phyloP scores from a whole-genome alignment of 2,329 filamentous ascomycete species.

The Hypomyces rosellus region DNA sequence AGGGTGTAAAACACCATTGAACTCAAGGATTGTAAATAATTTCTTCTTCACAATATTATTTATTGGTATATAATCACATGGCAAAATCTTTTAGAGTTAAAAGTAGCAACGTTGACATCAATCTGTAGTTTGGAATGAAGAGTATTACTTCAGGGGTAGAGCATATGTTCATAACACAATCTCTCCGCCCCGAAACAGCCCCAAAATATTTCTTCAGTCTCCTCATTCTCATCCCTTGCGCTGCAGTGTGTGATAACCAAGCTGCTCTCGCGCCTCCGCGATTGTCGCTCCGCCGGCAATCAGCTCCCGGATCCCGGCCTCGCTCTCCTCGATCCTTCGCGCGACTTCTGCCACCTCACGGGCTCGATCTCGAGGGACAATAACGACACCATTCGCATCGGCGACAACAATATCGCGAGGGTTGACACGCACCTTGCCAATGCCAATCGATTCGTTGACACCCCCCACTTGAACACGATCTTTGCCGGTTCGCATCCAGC shows the following conservation, averaged over 20 bases:
- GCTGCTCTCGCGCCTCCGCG: conserved; percentile 11
- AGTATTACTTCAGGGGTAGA: no score
- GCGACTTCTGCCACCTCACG: conserved; percentile 14
- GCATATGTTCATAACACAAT: no score
- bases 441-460: conserved; percentile 22
- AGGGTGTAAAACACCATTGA: no score
- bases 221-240: conserved; percentile 8
- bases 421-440: conserved; percentile 22
- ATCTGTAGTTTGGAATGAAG: no score
- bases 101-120: no score
- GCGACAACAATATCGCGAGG: conserved; percentile 26
- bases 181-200: no score
- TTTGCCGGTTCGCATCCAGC: conserved; percentile 29
- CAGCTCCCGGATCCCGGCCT: conserved; percentile 12
- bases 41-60: no score
- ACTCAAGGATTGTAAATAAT: no score
- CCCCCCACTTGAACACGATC: conserved; percentile 26
- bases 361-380: conserved; percentile 15
- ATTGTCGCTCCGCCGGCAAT: conserved; percentile 12
- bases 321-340: conserved; percentile 13
- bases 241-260: conserved; percentile 17
- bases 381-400: conserved; percentile 19
- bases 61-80: no score
- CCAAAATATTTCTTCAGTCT: no score
- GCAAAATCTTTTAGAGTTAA: no score